Percentiles rank a stretch among this genome's conserved stretches.
Conservation (phyloP, 805 yeast species). For the Candida maesae region DNA sequence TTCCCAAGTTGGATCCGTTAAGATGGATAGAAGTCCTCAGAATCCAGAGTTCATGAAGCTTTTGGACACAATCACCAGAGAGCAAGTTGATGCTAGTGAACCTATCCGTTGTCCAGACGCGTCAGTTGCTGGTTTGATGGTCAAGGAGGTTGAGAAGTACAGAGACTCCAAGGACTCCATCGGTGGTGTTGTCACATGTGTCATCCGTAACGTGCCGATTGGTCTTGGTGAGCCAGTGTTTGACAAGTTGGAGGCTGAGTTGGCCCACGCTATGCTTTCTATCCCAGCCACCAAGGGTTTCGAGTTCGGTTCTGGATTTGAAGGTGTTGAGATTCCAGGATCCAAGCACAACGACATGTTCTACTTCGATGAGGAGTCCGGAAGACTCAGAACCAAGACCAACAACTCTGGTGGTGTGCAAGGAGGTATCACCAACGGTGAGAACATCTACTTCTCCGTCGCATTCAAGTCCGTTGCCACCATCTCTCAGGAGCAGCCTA, state of each 20-base stretch:
- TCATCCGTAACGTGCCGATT: slow-evolving; percentile 85
- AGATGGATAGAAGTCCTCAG: slow-evolving; percentile 71
- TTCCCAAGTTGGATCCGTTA: slow-evolving; percentile 79
- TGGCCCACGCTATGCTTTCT: slow-evolving; percentile 98
- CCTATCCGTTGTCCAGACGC: slow-evolving; percentile 94
- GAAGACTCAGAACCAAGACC: slow-evolving; percentile 76
- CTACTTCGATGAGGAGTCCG: slow-evolving; percentile 51
- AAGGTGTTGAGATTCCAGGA: slow-evolving; percentile 86
- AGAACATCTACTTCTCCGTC: slow-evolving; percentile 86
- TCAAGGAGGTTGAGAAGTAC: slow-evolving; percentile 78
- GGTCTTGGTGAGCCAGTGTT: slow-evolving; percentile 99
- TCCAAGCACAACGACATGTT: slow-evolving; percentile 93
- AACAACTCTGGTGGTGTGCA: slow-evolving; percentile 97
- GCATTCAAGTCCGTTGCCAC: slow-evolving; percentile 99
- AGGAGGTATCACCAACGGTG: slow-evolving; percentile 98
- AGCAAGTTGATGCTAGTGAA: slow-evolving; percentile 79
- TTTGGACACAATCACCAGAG: slow-evolving; percentile 78
- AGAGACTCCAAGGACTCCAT: slow-evolving; percentile 88
- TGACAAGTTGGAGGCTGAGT: slow-evolving; percentile 90
- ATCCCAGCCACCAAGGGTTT: slow-evolving; percentile 98
- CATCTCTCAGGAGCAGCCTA: slow-evolving; percentile 86
- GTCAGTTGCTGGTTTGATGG: slow-evolving; percentile 70
- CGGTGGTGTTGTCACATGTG: slow-evolving; percentile 98
- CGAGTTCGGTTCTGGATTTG: slow-evolving; percentile 95
- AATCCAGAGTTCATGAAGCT: slow-evolving; percentile 61